Evolutionary conservation across 768 basidiomycete species (phyloP), one percentile per base, ranked within the genome.

Genomic region (Sarcodon aspratus): DNA sequence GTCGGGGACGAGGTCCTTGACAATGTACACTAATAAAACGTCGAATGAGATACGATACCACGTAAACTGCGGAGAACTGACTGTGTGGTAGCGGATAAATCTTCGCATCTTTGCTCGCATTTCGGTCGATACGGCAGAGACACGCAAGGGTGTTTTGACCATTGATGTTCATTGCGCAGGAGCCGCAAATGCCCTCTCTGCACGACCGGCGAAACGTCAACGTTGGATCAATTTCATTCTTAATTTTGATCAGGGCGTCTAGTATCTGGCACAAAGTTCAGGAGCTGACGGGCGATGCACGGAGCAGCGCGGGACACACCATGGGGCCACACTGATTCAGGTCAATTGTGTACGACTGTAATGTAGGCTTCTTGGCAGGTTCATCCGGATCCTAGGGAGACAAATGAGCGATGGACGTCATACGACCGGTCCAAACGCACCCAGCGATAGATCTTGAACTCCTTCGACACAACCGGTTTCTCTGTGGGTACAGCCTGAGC

Each of bases 371-470:
- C 70, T 80, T 82, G 46, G 81, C 76, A 13, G 96, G 95, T 61
- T 88, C 82, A 63, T 99, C 96, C 21, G 96, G 96, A 68, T 97
- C 94, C 94, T 81, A 21, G 13, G 27, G 42, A 33, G 8, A 21
- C 9, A 32, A 13, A 35, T 45, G 50, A 50, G 18, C 11, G 42
- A 27, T 43, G 13, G 35, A 42, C 21, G 36, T 18, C 47, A 7
- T 15, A 44, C 12, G 47, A 15, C 27, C n/a, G 37, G n/a, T 13
- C 12, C 11, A 27, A 18, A 71, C 79, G 52, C 50, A 90, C 90
- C 92, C 96, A 99, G 64, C 96, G 88, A 71, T 99, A 99, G 55
- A 99, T 93, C 76, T 94, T 89, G 76, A 99, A 97, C 66, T 93
- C 85, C 72, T 98, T 98, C 59, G 83, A 71, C 56, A 85, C 61